Evolutionary conservation across 192 early-diverging fungal genomes (phyloP), one percentile per base, ranked within the genome.

Genomic region (Podila minutissima): DNA sequence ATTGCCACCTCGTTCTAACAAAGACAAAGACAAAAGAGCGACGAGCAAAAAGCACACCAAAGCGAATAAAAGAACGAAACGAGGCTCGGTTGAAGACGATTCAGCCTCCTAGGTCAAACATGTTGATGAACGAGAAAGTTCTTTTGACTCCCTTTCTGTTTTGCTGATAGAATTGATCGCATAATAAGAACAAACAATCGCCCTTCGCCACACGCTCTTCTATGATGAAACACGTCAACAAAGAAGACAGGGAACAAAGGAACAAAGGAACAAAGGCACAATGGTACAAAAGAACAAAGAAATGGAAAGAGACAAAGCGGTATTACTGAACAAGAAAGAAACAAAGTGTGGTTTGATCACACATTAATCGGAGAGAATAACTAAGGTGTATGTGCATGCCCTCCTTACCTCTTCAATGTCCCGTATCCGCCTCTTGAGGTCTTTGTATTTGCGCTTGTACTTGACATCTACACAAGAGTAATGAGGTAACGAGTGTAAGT

Each of bases 361-460:
- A 37, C 4, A 37, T 37, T 37, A 37, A 11, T 37, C 35, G 9
- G 35, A 10, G 35, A 37, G 35, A 24, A 29, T 6, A 29, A 31
- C 12, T n/a, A 31, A 31, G 13, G 26, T 20, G 28, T 60, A 24
- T 13, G 12, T 60, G 20, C 29, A 29, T 60, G 59, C 29, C 24
- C 6, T 60, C 35, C 70, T 76, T 78, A 88, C 85, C 28, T 85
- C 71, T 77, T 86, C 85, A 67, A 86, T 84, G 50, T 86, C 77
- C 61, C 84, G 63, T 67, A 88, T 85, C 64, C 85, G 75, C 51
- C 81, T 83, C 72, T 85, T 85, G 49, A 87, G 84, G 38, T 85
- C 74, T 59, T 85, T 83, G 68, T 83, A 87, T 72, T 87, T 87
- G n/a, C 75, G 69, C 33, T 76, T 77, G 53, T 83, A 76, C 19